These are phyloP conservation scores for Trametes cinnabarina DNA, from an alignment of 768 basidiomycete genomes.

Conservation along the genomic window DNA sequence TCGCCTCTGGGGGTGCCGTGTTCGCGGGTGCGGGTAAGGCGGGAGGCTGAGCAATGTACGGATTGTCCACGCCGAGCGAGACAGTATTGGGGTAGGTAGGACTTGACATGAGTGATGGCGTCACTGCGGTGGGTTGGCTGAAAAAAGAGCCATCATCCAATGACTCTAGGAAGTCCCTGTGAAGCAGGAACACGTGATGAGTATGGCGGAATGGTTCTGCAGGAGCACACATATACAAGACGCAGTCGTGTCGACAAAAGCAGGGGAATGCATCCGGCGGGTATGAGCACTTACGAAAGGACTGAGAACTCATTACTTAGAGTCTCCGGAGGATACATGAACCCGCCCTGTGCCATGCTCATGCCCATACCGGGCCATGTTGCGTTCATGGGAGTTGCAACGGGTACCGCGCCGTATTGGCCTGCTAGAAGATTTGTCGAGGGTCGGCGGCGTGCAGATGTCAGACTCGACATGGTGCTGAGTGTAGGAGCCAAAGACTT, in stretches of 20 bases:
- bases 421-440: slow-evolving; percentile 19
- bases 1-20: slow-evolving; percentile 7
- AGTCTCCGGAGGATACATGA: slow-evolving; percentile 69
- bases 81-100: slow-evolving; percentile 27
- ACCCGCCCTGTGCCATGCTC: slow-evolving; percentile 47
- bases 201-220: no score
- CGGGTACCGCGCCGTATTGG: slow-evolving; percentile 25
- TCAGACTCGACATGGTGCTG: not conserved
- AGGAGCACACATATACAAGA: no score
- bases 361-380: slow-evolving; percentile 54
- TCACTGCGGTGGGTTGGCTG: slow-evolving; percentile 50
- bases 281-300: slow-evolving; percentile 55
- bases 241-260: no score
- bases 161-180: slow-evolving; percentile 84
- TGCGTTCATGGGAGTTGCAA: slow-evolving; percentile 33
- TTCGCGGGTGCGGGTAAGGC: slow-evolving; percentile 18
- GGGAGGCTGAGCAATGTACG: slow-evolving; percentile 27
- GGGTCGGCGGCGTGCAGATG: not conserved
- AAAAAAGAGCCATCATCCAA: slow-evolving; percentile 84
- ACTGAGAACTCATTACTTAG: slow-evolving; percentile 82
- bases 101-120: slow-evolving; percentile 44
- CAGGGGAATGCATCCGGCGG: not conserved
- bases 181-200: not conserved
- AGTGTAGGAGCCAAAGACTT: slow-evolving; percentile 14
- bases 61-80: slow-evolving; percentile 25